Evolutionary conservation across 495 filamentous ascomycete species (phyloP), one percentile per base, ranked within the genome.

Genomic region (Cercophora sp.): DNA sequence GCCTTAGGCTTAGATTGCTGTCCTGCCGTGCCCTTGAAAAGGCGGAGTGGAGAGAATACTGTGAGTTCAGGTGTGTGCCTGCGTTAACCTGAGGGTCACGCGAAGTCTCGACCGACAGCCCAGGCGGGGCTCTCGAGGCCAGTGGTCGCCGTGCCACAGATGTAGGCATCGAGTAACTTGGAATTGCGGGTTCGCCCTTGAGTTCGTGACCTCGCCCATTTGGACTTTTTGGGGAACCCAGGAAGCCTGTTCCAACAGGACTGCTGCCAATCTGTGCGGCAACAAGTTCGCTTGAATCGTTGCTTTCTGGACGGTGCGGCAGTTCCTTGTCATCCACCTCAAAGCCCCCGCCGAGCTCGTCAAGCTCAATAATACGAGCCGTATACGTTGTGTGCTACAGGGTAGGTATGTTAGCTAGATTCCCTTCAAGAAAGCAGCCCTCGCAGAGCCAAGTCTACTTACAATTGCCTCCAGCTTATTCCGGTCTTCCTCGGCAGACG

Each of bases 401-500:
- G 8, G 32, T 18, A 1, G 25, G 10, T 25, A 25, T 32, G 58
- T 61, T 13, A 61, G 54, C 8, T 4, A n/a, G 8, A 18, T 11
- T 41, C n/a, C 19, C 20, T 26, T 15, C 8, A 13, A 19, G 26
- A 15, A 13, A 8, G 24, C 15, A 4, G 9, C 5, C 20, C n/a
- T n/a, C n/a, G 9, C 47, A 24, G 6, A n/a, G 10, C 31, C 0
- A 19, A 0, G 47, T 22, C 2, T 31, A 85, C 90, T 79, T 76
- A 96, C 90, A 70, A 98, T 96, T 37, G 85, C 81, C 63, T 91
- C 87, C 39, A 98, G 72, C 68, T 96, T 96, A 48, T 79, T 74
- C 64, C 80, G 85, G 65, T 97, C 89, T n/a, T 91, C 87, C 24
- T 88, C 85, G 5, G 81, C 85, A 25, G 84, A 81, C 55, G 88